Evolutionary conservation across 2,329 filamentous ascomycete species (phyloP).

Genomic region (Stromatinia cepivora): DNA sequence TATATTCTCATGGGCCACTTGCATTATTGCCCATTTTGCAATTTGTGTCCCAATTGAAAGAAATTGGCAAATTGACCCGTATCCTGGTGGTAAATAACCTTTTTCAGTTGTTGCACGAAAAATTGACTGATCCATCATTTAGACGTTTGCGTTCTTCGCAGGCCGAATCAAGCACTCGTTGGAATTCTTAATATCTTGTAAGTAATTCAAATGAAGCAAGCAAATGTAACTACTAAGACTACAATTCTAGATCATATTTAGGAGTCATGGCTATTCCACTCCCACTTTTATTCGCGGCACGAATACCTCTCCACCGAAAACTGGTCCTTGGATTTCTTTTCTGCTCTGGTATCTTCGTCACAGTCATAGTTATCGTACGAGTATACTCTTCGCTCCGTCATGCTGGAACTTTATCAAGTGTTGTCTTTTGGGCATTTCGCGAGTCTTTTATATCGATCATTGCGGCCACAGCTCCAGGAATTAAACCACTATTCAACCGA

Average conservation of each 20-base stretch:
- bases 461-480: neutral
- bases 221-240: neutral
- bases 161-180: neutral
- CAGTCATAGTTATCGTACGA: neutral
- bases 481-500: conserved; percentile 1
- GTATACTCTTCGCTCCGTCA: neutral
- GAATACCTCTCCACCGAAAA: neutral
- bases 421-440: neutral
- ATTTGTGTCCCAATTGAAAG: neutral
- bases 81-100: neutral
- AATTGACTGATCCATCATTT: neutral
- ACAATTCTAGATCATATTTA: neutral
- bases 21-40: conserved; percentile 1
- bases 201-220: neutral
- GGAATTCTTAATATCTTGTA: conserved; percentile 14
- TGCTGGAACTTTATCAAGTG: neutral
- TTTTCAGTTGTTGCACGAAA: neutral
- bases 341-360: neutral
- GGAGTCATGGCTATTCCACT: conserved; percentile 6
- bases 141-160: conserved; percentile 4
- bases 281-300: conserved; percentile 7
- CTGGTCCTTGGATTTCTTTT: neutral
- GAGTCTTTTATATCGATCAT: neutral
- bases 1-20: neutral
- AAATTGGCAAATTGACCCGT: conserved; percentile 3